These are phyloP conservation scores for Colletotrichum navitas DNA, from an alignment of 2,329 filamentous ascomycete species.

Conservation along the genomic window DNA sequence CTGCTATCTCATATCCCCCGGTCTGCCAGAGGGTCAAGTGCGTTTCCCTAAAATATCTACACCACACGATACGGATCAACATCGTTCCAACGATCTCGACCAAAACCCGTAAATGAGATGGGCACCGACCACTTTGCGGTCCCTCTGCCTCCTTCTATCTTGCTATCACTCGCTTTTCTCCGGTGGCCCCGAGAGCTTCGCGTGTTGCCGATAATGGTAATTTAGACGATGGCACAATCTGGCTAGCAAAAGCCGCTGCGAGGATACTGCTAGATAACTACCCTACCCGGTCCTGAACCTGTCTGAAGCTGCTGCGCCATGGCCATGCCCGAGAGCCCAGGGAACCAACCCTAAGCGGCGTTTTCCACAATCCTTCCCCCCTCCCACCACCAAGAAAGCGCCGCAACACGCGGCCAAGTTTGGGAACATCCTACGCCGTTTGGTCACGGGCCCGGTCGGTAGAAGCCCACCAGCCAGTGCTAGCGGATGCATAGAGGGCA, in stretches of 20 bases:
- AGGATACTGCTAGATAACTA: not conserved
- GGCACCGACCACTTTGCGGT: conserved; percentile 1
- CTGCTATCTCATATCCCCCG: not conserved
- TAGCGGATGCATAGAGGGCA: conserved; percentile 11
- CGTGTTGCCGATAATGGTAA: not conserved
- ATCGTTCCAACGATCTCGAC: not conserved
- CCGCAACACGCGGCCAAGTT: conserved; percentile 7
- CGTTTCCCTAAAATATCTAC: not conserved
- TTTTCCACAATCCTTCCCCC: not conserved
- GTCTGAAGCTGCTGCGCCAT: not conserved
- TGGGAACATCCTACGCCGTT: not conserved
- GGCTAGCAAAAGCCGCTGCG: not conserved
- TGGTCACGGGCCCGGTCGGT: not conserved
- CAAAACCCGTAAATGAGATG: conserved; percentile 1
- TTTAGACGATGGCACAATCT: not conserved
- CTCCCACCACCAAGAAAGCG: not conserved
- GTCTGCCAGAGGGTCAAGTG: not conserved
- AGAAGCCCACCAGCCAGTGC: conserved; percentile 1
- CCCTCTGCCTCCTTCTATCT: not conserved
- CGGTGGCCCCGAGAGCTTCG: not conserved
- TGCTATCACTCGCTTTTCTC: conserved; percentile 9
- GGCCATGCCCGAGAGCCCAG: conserved; percentile 15
- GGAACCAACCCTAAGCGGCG: not conserved
- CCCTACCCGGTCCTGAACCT: not conserved
- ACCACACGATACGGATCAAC: not conserved